Conservation (phyloP, 1,139 yeast species). For the Lipomyces yarrowii region DNA sequence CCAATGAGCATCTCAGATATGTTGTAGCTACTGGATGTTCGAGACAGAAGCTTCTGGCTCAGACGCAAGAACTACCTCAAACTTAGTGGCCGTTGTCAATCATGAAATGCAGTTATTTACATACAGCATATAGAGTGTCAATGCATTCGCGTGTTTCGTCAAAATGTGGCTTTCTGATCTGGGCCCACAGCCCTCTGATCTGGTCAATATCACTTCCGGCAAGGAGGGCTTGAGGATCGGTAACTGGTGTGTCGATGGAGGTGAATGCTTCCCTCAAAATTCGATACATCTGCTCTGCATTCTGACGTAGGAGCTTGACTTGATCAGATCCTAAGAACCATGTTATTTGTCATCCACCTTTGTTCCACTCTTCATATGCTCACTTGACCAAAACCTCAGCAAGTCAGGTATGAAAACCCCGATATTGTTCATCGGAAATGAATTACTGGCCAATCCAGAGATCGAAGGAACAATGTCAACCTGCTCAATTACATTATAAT, state of each 20-base stretch:
- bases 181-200: constrained; percentile 19
- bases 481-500: constrained; percentile 67
- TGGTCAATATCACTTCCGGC: constrained; percentile 16
- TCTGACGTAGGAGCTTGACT: constrained; percentile 53
- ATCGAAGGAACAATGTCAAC: constrained; percentile 88
- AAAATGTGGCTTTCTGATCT: constrained; percentile 9
- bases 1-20: constrained; percentile 57
- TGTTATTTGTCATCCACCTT: constrained; percentile 35
- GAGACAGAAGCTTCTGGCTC: constrained; percentile 60
- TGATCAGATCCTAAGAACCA: constrained; percentile 49
- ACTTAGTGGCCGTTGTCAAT: not conserved
- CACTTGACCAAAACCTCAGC: constrained; percentile 26
- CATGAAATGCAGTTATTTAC: not conserved
- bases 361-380: not conserved
- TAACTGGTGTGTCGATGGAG: constrained; percentile 10
- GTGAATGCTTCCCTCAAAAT: constrained; percentile 22
- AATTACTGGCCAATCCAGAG: constrained; percentile 69
- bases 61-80: constrained; percentile 47
- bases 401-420: constrained; percentile 70
- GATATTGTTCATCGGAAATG: constrained; percentile 82
- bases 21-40: constrained; percentile 75
- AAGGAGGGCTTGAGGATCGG: constrained; percentile 4
- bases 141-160: not conserved
- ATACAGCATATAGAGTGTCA: constrained; percentile 34
- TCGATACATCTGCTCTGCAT: constrained; percentile 58